Conservation (phyloP, 1,284 basidiomycete genomes). For the Cystobasidiaceae sp. region DNA sequence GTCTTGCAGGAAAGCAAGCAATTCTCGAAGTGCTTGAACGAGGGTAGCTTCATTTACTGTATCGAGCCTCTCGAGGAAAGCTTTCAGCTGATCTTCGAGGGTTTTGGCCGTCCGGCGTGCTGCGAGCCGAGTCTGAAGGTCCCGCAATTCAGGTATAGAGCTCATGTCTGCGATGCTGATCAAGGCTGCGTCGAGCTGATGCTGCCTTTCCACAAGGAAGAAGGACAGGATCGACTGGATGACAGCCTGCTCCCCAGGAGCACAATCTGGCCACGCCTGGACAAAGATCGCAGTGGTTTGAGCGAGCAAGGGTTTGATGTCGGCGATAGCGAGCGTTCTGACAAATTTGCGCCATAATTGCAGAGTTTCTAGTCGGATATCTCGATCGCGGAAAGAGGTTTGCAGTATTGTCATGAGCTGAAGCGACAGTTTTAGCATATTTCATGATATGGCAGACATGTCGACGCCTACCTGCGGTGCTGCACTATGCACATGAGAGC, state of each 20-base stretch:
- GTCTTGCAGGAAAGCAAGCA: constrained; percentile 60
- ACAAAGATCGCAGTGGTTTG: constrained; percentile 82
- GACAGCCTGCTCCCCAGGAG: constrained; percentile 53
- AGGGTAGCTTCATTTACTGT: constrained; percentile 81
- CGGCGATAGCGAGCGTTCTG: constrained; percentile 60
- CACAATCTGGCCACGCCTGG: constrained; percentile 67
- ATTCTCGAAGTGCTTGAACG: constrained; percentile 68
- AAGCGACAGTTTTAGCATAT: constrained; percentile 35
- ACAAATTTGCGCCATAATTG: constrained; percentile 81
- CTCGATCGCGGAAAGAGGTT: constrained; percentile 67
- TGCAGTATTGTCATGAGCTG: constrained; percentile 97
- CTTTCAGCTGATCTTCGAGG: constrained; percentile 57
- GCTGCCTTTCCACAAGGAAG: constrained; percentile 63
- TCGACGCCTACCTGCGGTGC: constrained; percentile 18
- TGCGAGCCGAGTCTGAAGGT: constrained; percentile 54
- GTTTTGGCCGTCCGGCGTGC: constrained; percentile 55
- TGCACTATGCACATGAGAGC: background rate
- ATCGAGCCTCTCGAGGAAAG: constrained; percentile 66
- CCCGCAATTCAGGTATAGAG: constrained; percentile 61
- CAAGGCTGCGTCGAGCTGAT: constrained; percentile 56
- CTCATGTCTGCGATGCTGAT: constrained; percentile 75
- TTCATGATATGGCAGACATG: no score
- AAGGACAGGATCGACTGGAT: constrained; percentile 64
- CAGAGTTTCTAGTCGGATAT: constrained; percentile 72
- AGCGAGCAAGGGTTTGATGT: constrained; percentile 79